These are phyloP conservation scores for Pseudogymnoascus destructans DNA, from an alignment of 2,329 filamentous ascomycete species.

Conservation along the genomic window DNA sequence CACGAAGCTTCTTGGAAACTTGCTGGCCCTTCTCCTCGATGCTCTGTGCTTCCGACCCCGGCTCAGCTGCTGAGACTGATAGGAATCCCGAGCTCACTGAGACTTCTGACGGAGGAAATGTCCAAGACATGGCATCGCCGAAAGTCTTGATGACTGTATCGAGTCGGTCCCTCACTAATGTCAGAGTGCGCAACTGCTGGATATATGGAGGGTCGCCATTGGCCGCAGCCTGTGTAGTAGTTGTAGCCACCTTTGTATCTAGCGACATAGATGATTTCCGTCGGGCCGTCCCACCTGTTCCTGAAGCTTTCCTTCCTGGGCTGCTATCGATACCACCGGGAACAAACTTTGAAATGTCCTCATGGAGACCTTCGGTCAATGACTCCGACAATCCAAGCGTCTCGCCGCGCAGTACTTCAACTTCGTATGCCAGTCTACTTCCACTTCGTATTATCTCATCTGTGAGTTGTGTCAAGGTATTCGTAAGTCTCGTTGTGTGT, in stretches of 20 bases:
- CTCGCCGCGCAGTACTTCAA: slow-evolving; percentile 84
- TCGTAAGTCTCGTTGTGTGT: slow-evolving; percentile 72
- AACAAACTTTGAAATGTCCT: slow-evolving; percentile 62
- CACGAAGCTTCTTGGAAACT: slow-evolving; percentile 54
- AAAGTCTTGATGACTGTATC: slow-evolving; percentile 85
- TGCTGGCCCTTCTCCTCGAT: slow-evolving; percentile 81
- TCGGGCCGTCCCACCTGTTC: slow-evolving; percentile 20
- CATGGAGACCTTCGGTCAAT: slow-evolving; percentile 56
- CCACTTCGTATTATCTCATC: slow-evolving; percentile 90
- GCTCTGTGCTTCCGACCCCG: slow-evolving; percentile 49
- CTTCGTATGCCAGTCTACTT: slow-evolving; percentile 81
- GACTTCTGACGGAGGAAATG: slow-evolving; percentile 75
- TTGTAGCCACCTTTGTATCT: slow-evolving; percentile 19
- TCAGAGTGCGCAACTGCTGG: slow-evolving; percentile 66
- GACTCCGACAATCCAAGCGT: slow-evolving; percentile 68
- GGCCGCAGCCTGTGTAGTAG: slow-evolving; percentile 17
- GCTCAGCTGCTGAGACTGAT: slow-evolving; percentile 76
- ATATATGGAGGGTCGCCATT: slow-evolving; percentile 46
- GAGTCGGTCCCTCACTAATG: slow-evolving; percentile 68
- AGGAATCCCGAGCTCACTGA: slow-evolving; percentile 77
- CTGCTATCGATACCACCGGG: slow-evolving; percentile 33
- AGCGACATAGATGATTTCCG: slow-evolving; percentile 21
- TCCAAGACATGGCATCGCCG: slow-evolving; percentile 91
- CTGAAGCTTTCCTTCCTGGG: slow-evolving; percentile 15
- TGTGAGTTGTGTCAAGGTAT: slow-evolving; percentile 73